Base-by-base conservation (phyloP, 495 filamentous ascomycete genomes). In the Staphylotrichum longicolle region DNA sequence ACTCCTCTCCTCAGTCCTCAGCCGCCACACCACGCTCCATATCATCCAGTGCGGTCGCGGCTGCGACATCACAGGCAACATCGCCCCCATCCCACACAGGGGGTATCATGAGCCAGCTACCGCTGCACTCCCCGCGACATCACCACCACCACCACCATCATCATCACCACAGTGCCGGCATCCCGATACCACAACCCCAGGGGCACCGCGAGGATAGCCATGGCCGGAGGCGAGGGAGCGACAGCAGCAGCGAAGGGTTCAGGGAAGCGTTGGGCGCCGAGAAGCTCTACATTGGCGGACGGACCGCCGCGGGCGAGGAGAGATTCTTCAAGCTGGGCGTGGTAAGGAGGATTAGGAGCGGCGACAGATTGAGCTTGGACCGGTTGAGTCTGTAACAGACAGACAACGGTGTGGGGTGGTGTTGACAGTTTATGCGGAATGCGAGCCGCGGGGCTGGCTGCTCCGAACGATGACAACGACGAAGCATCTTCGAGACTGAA, bases 251-350 rank as follows among this genome's bases (percentile, higher is more conserved):
- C 44, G 89, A 91, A 53, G 85, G 86, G 7, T 96, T 95, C 65
- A 77, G 89, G 15, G 91, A 95, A 65, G 86, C 86, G 5, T 66
- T 87, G 2, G 89, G 89, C 0, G 82, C 83, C 0, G 92, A 96
- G 76, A 80, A 80, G 63, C 91, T 91, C 87, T 96, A 93, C 73
- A 90, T 96, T 55, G 92, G 92, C 3, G 92, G 92, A 2, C 76
- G 88, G 65, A 95, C 90, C 39, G 87, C 90, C n/a, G 80, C 76
- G 1, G 92, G 92, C 5, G 92, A 96, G 68, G 92, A 96, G 73
- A 81, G 86, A 68, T 96, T 92, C 71, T 95, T 95, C 66, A 87
- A 90, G 64, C 69, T 86, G 1, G 82, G 83, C 27, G 80, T 84
- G 10, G 82, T 85, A 45, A 74, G 79, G 68, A 69, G 83, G 57